phyloP scores from a whole-genome alignment of 495 filamentous ascomycete genomes.

The Acidiella bohemica region DNA sequence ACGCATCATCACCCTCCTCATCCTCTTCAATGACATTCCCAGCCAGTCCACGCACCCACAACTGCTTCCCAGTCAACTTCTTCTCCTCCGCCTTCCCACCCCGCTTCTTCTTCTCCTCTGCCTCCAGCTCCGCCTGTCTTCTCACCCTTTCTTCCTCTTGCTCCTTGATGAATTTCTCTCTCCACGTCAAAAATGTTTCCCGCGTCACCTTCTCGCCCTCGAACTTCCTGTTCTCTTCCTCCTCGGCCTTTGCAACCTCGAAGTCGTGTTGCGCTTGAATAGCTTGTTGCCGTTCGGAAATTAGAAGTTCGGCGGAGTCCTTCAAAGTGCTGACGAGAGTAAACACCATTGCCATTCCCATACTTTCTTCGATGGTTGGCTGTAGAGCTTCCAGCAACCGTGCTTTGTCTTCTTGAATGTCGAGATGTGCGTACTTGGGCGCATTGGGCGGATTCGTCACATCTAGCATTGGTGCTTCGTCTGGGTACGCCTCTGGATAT shows the following conservation, averaged over 20 bases:
- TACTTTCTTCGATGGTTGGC: slow-evolving; percentile 66
- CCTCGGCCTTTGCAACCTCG: slow-evolving; percentile 56
- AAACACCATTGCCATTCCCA: slow-evolving; percentile 98
- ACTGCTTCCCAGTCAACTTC: slow-evolving; percentile 63
- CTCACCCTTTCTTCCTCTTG: slow-evolving; percentile 53
- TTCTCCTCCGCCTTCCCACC: slow-evolving; percentile 50
- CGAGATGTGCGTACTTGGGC: slow-evolving; percentile 47
- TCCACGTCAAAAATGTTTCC: slow-evolving; percentile 75
- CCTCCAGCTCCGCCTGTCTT: slow-evolving; percentile 55
- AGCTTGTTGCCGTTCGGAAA: slow-evolving; percentile 51
- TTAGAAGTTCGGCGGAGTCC: slow-evolving; percentile 69
- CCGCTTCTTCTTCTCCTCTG: slow-evolving; percentile 59
- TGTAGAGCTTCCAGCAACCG: slow-evolving; percentile 53
- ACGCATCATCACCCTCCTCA: slow-evolving; percentile 43
- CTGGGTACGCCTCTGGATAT: slow-evolving; percentile 79
- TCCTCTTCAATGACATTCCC: slow-evolving; percentile 66
- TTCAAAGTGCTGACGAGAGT: slow-evolving; percentile 76
- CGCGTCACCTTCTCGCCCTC: slow-evolving; percentile 74
- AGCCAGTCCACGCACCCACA: slow-evolving; percentile 74
- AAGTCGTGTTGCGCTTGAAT: slow-evolving; percentile 50
- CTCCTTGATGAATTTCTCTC: slow-evolving; percentile 63
- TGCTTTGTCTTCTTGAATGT: slow-evolving; percentile 54
- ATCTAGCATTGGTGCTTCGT: slow-evolving; percentile 66
- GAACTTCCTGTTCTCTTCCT: slow-evolving; percentile 92
- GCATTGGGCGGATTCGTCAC: slow-evolving; percentile 58